Percentiles rank a stretch among this genome's conserved stretches.
Conservation (phyloP, 805 yeast genomes). For the Candida broadrunensis region DNA sequence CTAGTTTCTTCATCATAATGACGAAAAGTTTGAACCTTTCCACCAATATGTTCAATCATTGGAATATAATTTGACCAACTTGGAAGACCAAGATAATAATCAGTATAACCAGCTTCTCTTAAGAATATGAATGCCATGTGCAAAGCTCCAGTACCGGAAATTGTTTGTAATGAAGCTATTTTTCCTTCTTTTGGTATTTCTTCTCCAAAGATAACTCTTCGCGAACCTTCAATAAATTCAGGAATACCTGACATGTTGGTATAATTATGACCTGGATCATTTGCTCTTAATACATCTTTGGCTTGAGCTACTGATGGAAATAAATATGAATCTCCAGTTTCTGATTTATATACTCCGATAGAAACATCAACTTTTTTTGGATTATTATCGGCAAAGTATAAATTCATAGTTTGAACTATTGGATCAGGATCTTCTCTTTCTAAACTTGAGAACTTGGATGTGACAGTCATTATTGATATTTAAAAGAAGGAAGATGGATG, state of each 20-base stretch:
- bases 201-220: constrained; percentile 34
- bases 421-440: constrained; percentile 25
- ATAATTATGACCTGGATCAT: constrained; percentile 46
- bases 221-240: constrained; percentile 31
- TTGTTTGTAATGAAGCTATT: constrained; percentile 35
- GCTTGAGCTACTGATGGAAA: constrained; percentile 39
- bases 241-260: constrained; percentile 41
- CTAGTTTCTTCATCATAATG: constrained; percentile 29
- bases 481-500: too few relatives aligned
- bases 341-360: constrained; percentile 46
- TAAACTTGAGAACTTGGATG: constrained; percentile 14
- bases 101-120: constrained; percentile 16
- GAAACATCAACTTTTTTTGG: constrained; percentile 39
- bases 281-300: constrained; percentile 24
- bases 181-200: constrained; percentile 17
- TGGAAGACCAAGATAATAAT: constrained; percentile 36
- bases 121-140: constrained; percentile 35
- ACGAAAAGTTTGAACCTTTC: constrained; percentile 20
- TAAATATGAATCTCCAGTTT: constrained; percentile 30
- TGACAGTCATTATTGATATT: constrained; percentile 12
- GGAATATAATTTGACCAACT: constrained; percentile 39
- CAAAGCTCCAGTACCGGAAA: constrained; percentile 42
- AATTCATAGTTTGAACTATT: constrained; percentile 19
- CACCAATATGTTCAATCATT: constrained; percentile 31
- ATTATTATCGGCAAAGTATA: constrained; percentile 20